These are phyloP conservation scores for Leccinum holopus DNA, from an alignment of 1,284 basidiomycete genomes.

Conservation along the genomic window DNA sequence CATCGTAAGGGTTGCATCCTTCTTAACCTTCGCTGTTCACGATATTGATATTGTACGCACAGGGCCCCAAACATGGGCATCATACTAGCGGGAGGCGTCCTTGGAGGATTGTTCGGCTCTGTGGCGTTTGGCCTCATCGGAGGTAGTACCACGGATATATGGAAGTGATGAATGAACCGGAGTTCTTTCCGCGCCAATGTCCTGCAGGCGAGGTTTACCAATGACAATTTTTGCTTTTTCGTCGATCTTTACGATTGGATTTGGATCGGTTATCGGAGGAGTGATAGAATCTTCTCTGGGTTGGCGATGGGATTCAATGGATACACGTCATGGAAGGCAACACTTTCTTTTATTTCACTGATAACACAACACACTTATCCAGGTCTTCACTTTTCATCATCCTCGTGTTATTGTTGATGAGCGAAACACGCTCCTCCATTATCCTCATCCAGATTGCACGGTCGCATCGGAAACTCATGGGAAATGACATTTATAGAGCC, in stretches of 20 bases:
- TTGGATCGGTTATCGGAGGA: constrained; percentile 54
- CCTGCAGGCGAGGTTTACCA: constrained; percentile 50
- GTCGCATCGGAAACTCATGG: constrained; percentile 59
- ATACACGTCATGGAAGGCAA: constrained; percentile 49
- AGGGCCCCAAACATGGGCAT: constrained; percentile 30
- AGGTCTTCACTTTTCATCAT: constrained; percentile 48
- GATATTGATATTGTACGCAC: neutral
- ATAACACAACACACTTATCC: neutral
- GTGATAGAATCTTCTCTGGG: constrained; percentile 55
- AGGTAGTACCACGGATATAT: constrained; percentile 54
- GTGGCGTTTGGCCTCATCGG: constrained; percentile 61
- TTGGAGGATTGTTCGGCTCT: constrained; percentile 37
- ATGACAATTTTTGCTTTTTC: constrained; percentile 56
- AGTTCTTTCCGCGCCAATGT: neutral
- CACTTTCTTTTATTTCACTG: neutral
- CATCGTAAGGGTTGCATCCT: constrained; percentile 35
- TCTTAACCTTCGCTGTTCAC: neutral
- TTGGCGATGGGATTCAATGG: constrained; percentile 71
- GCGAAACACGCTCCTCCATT: constrained; percentile 62
- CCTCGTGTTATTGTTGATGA: constrained; percentile 49
- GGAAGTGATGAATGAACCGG: constrained; percentile 15
- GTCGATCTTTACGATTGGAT: constrained; percentile 46
- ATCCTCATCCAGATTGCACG: constrained; percentile 58
- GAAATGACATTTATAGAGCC: constrained; percentile 60
- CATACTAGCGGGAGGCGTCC: constrained; percentile 23